Evolutionary conservation across 257 asterid species (phyloP), one percentile per base, ranked within the genome.

Genomic region (Fraxinus pennsylvanica): DNA sequence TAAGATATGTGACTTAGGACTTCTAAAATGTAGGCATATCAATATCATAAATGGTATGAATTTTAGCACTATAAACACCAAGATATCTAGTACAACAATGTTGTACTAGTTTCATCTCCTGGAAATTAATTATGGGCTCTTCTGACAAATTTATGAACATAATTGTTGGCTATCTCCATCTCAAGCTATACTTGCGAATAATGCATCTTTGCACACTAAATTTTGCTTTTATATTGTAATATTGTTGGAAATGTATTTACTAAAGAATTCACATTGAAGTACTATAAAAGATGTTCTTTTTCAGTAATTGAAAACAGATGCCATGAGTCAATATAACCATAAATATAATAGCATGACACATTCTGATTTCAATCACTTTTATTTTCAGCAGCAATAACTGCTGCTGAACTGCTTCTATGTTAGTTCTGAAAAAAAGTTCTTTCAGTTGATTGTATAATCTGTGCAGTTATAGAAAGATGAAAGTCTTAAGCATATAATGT

Each of bases 391-490:
- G 14, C 14, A 61, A n/a, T 21, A 61, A n/a, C 68, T 61, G 6
- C 22, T n/a, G 68, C 22, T 61, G 30, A 21, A 61, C 68, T 22
- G 33, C 68, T 22, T 61, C 14, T 61, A 57, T 19, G 27, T 6
- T 57, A n/a, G 13, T 21, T 7, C 25, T 63, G 43, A 21, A 33
- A 43, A 76, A 27, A 47, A 13, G 52, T 32, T 69, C 32, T 59
- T 19, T 68, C 45, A 68, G 74, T 68, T 73, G 35, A 69, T 79
- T 76, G 77, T 67, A 73, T 73, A 72, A 71, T 61, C 81, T 69
- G 1, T 69, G 70, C 25, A 68, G 69, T 27, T 13, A 71, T 65
- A 21, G 17, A 43, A 43, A 43, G 52, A 43, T 0, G 7, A 15
- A 76, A 21, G 29, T 72, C 67, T 71, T 74, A 66, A 73, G 73